A percentile compares a stretch with the other conserved stretches of the same genome.
phyloP scores from a whole-genome alignment of 2,329 filamentous ascomycete genomes.

The Bipolaris gigantea region DNA sequence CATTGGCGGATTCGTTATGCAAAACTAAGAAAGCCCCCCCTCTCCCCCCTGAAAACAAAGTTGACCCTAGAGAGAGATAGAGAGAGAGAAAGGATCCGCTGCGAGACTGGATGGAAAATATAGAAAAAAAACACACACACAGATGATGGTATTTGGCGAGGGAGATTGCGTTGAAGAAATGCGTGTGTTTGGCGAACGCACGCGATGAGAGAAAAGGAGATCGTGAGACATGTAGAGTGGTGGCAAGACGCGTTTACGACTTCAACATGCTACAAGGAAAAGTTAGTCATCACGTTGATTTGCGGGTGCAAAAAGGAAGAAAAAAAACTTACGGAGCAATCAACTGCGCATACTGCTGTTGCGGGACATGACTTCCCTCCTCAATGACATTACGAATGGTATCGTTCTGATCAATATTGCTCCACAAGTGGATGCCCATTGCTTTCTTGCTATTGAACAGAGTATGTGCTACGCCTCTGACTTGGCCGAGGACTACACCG shows the following conservation, averaged over 20 bases:
- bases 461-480: slow-evolving; percentile 77
- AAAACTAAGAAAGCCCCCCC: too few relatives aligned
- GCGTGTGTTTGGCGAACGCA: too few relatives aligned
- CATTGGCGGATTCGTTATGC: too few relatives aligned
- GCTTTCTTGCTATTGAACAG: slow-evolving; percentile 56
- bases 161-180: too few relatives aligned
- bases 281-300: not conserved
- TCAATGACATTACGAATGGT: slow-evolving; percentile 41
- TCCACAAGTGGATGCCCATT: slow-evolving; percentile 46
- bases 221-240: not conserved
- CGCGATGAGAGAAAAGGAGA: not conserved
- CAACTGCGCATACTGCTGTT: slow-evolving; percentile 41
- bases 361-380: slow-evolving; percentile 34
- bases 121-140: too few relatives aligned
- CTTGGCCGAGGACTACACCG: slow-evolving; percentile 68
- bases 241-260: slow-evolving; percentile 19
- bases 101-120: not conserved
- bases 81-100: not conserved
- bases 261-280: slow-evolving; percentile 33
- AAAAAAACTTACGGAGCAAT: slow-evolving; percentile 40
- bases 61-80: too few relatives aligned
- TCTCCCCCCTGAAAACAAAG: too few relatives aligned
- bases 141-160: too few relatives aligned
- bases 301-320: not conserved
- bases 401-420: slow-evolving; percentile 39